phyloP scores from a whole-genome alignment of 768 basidiomycete species.

The Trametes punicea region DNA sequence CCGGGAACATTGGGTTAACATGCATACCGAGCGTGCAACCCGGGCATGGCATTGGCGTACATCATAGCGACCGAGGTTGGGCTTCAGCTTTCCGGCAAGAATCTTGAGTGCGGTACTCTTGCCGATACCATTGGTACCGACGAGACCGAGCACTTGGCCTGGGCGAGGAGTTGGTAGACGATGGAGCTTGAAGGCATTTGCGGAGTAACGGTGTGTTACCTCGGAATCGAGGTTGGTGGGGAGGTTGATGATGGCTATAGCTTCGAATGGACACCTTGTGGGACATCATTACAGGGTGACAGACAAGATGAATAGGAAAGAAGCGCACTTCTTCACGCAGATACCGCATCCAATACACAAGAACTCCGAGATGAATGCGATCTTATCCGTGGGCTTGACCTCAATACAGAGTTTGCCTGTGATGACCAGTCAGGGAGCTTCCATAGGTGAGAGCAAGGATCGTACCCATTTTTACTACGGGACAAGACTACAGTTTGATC shows the following conservation, averaged over 20 bases:
- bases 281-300: background rate
- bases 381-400: constrained; percentile 93
- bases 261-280: constrained; percentile 94
- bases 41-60: constrained; percentile 41
- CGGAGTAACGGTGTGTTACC: constrained; percentile 97
- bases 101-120: constrained; percentile 98
- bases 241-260: constrained; percentile 97
- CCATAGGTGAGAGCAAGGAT: background rate
- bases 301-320: background rate
- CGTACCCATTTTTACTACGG: constrained; percentile 95
- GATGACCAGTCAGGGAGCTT: background rate
- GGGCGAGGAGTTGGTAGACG: constrained; percentile 95
- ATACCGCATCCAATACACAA: constrained; percentile 99
- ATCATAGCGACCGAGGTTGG: constrained; percentile 96
- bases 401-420: constrained; percentile 97
- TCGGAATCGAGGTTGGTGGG: constrained; percentile 95
- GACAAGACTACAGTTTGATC: constrained; percentile 65
- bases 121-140: constrained; percentile 99
- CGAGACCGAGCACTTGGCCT: constrained; percentile 97
- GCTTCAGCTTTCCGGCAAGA: constrained; percentile 94
- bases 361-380: constrained; percentile 98
- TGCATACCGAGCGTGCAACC: background rate
- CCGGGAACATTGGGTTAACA: background rate
- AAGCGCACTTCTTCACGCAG: constrained; percentile 95
- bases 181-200: constrained; percentile 98